Conservation (phyloP, 1,284 basidiomycete species). For the Sanghuangporus baumii region DNA sequence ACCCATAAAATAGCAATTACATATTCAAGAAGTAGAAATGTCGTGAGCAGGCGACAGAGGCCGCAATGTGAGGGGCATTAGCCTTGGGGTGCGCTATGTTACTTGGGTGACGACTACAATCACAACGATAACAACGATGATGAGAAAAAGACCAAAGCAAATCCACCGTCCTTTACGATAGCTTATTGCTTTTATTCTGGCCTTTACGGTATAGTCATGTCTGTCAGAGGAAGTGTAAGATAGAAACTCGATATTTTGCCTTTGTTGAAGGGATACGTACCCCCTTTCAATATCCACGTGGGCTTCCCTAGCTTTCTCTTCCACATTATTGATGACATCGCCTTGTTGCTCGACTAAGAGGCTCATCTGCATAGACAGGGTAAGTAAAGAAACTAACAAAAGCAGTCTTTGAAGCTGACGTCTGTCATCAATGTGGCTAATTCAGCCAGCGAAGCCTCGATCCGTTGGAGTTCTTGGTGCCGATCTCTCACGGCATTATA, state of each 20-base stretch:
- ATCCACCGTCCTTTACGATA: slow-evolving; percentile 94
- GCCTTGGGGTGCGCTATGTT: not conserved
- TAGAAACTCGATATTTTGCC: not conserved
- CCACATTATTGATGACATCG: slow-evolving; percentile 77
- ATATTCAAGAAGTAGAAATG: no score
- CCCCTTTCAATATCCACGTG: slow-evolving; percentile 81
- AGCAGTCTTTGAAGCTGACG: slow-evolving; percentile 34
- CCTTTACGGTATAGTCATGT: slow-evolving; percentile 77
- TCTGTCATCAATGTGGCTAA: slow-evolving; percentile 96
- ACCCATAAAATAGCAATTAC: no score
- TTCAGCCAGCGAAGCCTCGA: slow-evolving; percentile 89
- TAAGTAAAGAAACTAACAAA: slow-evolving; percentile 1
- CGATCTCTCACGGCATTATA: slow-evolving; percentile 95
- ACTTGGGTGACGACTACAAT: slow-evolving; percentile 33
- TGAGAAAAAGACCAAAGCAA: slow-evolving; percentile 69
- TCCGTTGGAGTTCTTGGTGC: slow-evolving; percentile 92
- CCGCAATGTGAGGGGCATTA: no score
- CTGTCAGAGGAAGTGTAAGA: slow-evolving; percentile 33
- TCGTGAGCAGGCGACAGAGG: no score
- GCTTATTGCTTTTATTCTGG: slow-evolving; percentile 79
- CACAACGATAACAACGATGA: slow-evolving; percentile 60
- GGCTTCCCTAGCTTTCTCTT: slow-evolving; percentile 67
- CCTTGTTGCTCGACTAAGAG: slow-evolving; percentile 92
- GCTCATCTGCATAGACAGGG: slow-evolving; percentile 55
- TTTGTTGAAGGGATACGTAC: slow-evolving; percentile 40